Evolutionary conservation across 257 asterid genomes (phyloP), one percentile per base, ranked within the genome.

Genomic region (Ajuga chamaepitys): DNA sequence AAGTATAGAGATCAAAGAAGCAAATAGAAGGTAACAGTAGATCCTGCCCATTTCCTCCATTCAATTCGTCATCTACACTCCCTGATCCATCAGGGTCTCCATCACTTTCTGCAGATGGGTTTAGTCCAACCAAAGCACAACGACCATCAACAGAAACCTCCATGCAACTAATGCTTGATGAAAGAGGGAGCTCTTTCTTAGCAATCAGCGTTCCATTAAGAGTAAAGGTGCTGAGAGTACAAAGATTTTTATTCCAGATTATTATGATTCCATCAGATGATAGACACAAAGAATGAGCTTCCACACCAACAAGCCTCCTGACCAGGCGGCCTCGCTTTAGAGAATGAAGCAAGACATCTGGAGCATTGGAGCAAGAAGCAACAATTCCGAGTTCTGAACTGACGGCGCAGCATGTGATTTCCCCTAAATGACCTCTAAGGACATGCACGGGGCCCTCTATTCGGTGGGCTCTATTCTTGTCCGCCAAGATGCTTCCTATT

Each of bases 381-480:
- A 90, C 89, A 67, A 94, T 79, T 66, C 99, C 97, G 71, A 94
- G 95, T 82, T 94, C 99, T 47, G 97, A 85, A 79, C 84, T 88
- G 62, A 90, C 89, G 59, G 84, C 73, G 30, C 99, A 94, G 77
- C 96, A 94, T 30, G 82, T 71, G 30, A 94, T 74, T 77, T 94
- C 97, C 65, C 83, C 77, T 58, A 86, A 80, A 82, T 94, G 97
- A 51, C 99, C 99, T 57, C 97, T 86, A 48, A 94, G 89, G 48
- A 94, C 93, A 71, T 94, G 96, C 17, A 90, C 50, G 51, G 99
- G 99, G 65, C 97, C 97, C 74, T 94, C 97, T 52, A 94, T 86
- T 40, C 88, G 83, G 63, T 78, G 84, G 40, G 75, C 76, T 70
- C 67, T 80, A 59, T 70, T 75, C 73, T 72, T 90, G 34, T 81